Evolutionary conservation across 2,329 filamentous ascomycete species (phyloP), one percentile per base, ranked within the genome.

Genomic region (Sclerotinia sclerotiorum): DNA sequence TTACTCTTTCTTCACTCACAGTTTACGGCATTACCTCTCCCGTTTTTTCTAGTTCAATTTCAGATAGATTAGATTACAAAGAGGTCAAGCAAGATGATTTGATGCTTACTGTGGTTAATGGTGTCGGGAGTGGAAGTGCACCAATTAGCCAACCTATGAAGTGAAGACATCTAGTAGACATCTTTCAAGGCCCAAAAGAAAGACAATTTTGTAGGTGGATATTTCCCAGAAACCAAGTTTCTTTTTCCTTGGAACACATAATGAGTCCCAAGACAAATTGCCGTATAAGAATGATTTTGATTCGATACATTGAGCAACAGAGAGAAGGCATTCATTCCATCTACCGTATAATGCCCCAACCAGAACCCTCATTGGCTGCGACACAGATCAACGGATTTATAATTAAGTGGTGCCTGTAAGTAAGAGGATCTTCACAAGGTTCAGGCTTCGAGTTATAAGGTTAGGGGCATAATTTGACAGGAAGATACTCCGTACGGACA

Each of bases 361-460:
- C 48, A 63, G 48, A 51, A 63, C 35, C 32, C n/a, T 24, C 21
- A 49, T 62, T 39, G 29, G 60, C 29, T 51, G 46, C 46, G n/a
- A 62, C 15, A 62, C 60, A 62, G 46, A 62, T 39, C 29, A 51
- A 65, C n/a, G 24, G 49, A 21, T 44, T n/a, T 49, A 24, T 35
- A 60, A 13, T 10, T 42, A 48, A 17, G n/a, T 24, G 19, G 44
- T 62, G 27, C 57, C 24, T 48, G 58, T 19, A 29, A 35, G 58
- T 24, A 29, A 35, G 48, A n/a, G 35, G 64, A 66, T 60, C 64
- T 60, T 13, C 52, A 66, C 64, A 66, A 29, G 64, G 46, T 62
- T 51, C 46, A 62, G 29, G 60, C 60, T 51, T 39, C 2, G 13
- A 51, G 29, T 27, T 35, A 21, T 35, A 61, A 17, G 58, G 44